A percentile compares a stretch with the other conserved stretches of the same genome.
phyloP scores from a whole-genome alignment of 352 stramenopile species.

The Peronosclerospora sorghi region DNA sequence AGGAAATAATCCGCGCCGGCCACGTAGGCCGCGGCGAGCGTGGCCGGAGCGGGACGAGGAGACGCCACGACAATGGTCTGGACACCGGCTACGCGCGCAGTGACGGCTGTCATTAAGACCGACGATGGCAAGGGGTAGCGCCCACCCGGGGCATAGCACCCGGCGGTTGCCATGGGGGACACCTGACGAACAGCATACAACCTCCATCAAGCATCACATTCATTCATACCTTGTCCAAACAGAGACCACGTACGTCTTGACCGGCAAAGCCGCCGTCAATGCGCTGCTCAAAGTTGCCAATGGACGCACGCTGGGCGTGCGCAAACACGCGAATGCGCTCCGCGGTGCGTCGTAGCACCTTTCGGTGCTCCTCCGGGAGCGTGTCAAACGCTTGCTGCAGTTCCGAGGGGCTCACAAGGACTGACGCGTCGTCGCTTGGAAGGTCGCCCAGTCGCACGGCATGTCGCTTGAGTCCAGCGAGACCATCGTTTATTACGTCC shows the following conservation, averaged over 20 bases:
- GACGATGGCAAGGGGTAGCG: constrained; percentile 95
- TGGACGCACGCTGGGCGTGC: constrained; percentile 84
- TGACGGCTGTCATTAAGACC: constrained; percentile 96
- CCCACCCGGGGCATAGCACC: constrained; percentile 96
- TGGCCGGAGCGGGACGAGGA: constrained; percentile 86
- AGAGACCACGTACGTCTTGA: constrained; percentile 65
- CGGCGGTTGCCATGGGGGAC: constrained; percentile 66
- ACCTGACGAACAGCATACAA: constrained; percentile 9
- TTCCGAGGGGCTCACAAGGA: constrained; percentile 47
- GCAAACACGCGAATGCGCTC: constrained; percentile 89
- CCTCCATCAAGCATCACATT: neutral
- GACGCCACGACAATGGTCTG: constrained; percentile 92
- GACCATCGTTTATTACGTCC: constrained; percentile 43
- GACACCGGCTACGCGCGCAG: constrained; percentile 89
- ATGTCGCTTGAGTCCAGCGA: constrained; percentile 39
- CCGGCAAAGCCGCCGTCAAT: constrained; percentile 93
- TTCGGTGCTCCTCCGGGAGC: constrained; percentile 57
- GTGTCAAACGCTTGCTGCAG: constrained; percentile 80
- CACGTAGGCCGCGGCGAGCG: constrained; percentile 90
- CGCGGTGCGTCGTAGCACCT: constrained; percentile 82
- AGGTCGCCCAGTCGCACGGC: constrained; percentile 62
- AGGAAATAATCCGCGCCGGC: constrained; percentile 86
- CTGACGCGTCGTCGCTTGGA: constrained; percentile 18
- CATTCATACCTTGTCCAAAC: neutral
- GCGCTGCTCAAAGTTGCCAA: constrained; percentile 88